These are phyloP conservation scores for Penicillium capsulatum DNA, from an alignment of 2,329 filamentous ascomycete genomes.

Conservation along the genomic window DNA sequence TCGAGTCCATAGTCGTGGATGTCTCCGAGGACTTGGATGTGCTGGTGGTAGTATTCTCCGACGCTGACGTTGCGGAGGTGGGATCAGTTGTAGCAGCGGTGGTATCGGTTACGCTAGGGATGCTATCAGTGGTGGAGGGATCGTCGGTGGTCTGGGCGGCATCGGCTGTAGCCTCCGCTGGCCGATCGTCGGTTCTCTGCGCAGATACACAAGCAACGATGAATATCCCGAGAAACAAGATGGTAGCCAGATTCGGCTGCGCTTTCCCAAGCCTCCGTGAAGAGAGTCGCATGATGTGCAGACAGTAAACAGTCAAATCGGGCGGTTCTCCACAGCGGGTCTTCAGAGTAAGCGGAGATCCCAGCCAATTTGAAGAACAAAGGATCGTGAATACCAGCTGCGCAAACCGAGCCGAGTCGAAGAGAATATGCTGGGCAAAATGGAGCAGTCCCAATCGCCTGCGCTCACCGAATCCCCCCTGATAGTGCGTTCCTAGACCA, in stretches of 20 bases:
- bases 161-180: slow-evolving; percentile 13
- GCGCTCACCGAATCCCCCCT: not conserved
- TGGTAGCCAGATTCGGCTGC: slow-evolving; percentile 13
- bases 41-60: slow-evolving; percentile 5
- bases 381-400: slow-evolving; percentile 2
- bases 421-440: too few relatives aligned
- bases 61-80: slow-evolving; percentile 11
- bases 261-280: slow-evolving; percentile 13
- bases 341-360: slow-evolving; percentile 18
- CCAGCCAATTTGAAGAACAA: slow-evolving; percentile 8
- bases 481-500: slow-evolving; percentile 8
- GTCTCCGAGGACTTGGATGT: slow-evolving; percentile 14
- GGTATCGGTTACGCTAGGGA: slow-evolving; percentile 17
- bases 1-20: slow-evolving; percentile 16
- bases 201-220: slow-evolving; percentile 19
- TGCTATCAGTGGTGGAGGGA: slow-evolving; percentile 21
- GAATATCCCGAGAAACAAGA: slow-evolving; percentile 15
- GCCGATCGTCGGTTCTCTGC: slow-evolving; percentile 16
- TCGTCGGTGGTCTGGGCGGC: slow-evolving; percentile 22
- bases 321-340: slow-evolving; percentile 24
- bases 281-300: slow-evolving; percentile 17
- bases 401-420: not conserved
- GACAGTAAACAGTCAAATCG: slow-evolving; percentile 17
- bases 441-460: too few relatives aligned
- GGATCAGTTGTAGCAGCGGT: slow-evolving; percentile 12